Conservation (phyloP, 2,329 filamentous ascomycete genomes). For the Hymenoscyphus fructigenus region DNA sequence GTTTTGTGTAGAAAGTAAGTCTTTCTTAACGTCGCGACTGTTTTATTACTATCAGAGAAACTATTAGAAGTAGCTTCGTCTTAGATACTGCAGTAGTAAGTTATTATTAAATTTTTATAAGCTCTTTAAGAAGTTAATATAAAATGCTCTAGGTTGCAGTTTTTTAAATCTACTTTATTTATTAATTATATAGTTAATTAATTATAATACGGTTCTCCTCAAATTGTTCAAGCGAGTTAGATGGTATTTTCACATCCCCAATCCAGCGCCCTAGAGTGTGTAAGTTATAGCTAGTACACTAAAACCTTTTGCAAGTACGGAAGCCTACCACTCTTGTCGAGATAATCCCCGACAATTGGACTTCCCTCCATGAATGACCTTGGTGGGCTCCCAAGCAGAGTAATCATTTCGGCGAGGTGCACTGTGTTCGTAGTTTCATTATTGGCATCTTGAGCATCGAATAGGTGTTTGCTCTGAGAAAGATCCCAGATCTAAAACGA, state of each 20-base stretch:
- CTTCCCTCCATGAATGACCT: too few relatives aligned
- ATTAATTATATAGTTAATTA: too few relatives aligned
- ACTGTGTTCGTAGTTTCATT: conserved; percentile 14
- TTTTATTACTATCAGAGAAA: too few relatives aligned
- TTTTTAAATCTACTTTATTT: too few relatives aligned
- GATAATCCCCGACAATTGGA: conserved; percentile 10
- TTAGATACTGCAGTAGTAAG: too few relatives aligned
- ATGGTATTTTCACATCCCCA: conserved; percentile 11
- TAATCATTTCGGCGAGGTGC: conserved; percentile 23
- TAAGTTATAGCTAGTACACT: conserved; percentile 2
- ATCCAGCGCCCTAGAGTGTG: conserved; percentile 15
- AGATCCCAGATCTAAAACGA: conserved; percentile 42
- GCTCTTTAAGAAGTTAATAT: too few relatives aligned
- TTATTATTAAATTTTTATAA: too few relatives aligned
- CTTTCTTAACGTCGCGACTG: too few relatives aligned
- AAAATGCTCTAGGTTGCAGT: too few relatives aligned
- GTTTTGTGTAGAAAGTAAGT: too few relatives aligned
- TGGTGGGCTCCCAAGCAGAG: conserved; percentile 19
- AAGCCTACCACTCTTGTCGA: conserved; percentile 16
- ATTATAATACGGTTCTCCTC: conserved; percentile 29
- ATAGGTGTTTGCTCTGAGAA: conserved; percentile 48
- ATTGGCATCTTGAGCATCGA: conserved; percentile 30
- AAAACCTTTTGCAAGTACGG: not conserved
- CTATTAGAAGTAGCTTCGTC: too few relatives aligned
- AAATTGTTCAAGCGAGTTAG: conserved; percentile 12